Conservation (phyloP, 1,284 basidiomycete genomes). For the Boletus albobrunnescens region DNA sequence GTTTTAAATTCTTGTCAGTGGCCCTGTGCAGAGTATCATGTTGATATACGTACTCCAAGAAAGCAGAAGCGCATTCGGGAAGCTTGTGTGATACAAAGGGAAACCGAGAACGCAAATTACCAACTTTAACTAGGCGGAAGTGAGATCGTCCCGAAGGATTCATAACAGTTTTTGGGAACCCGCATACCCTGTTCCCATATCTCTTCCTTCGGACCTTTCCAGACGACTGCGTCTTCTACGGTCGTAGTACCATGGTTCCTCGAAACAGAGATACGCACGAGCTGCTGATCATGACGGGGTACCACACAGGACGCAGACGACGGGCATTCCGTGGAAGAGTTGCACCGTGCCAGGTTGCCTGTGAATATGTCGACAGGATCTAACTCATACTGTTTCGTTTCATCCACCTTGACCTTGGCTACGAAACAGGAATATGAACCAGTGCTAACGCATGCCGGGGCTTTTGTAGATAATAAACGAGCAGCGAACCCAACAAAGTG, state of each 20-base stretch:
- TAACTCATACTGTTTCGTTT: conserved; percentile 41
- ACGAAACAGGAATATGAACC: conserved; percentile 44
- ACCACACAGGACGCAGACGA: conserved; percentile 41
- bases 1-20: neutral
- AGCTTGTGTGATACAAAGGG: conserved; percentile 45
- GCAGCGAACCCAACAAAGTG: conserved; percentile 17
- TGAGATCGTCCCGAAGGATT: neutral
- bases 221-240: conserved; percentile 45
- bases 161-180: neutral
- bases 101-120: conserved; percentile 44
- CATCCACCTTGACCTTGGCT: conserved; percentile 20
- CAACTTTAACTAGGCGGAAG: conserved; percentile 49
- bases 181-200: conserved; percentile 65
- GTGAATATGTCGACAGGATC: conserved; percentile 53
- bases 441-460: conserved; percentile 7
- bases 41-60: conserved; percentile 47
- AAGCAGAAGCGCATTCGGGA: conserved; percentile 35
- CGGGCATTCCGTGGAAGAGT: conserved; percentile 36
- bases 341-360: conserved; percentile 34
- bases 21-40: neutral
- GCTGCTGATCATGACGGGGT: conserved; percentile 42
- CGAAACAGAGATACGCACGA: conserved; percentile 46
- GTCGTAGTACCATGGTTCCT: conserved; percentile 7
- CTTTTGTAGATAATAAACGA: conserved; percentile 24
- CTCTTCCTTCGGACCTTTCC: conserved; percentile 66